Percentiles rank a stretch among this genome's conserved stretches.
Conservation (phyloP, 306 rosid species). For the Crotalaria pallida region DNA sequence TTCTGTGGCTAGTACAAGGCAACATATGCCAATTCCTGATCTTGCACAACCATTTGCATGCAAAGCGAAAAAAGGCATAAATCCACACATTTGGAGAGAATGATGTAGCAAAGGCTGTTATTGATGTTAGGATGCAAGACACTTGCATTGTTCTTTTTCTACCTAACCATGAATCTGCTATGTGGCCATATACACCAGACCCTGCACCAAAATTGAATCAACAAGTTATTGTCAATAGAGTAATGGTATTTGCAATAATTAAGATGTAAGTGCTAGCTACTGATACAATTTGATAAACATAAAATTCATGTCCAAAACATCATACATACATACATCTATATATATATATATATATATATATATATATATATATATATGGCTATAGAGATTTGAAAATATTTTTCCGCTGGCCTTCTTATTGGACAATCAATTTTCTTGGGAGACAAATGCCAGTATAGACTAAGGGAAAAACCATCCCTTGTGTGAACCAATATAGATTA, state of each 20-base stretch:
- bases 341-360: too few species aligned
- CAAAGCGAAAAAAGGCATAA: constrained; percentile 23
- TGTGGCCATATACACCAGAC: constrained; percentile 23
- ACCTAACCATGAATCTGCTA: constrained; percentile 27
- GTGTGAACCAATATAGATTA: background rate
- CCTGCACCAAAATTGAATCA: constrained; percentile 17
- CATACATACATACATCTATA: too few species aligned
- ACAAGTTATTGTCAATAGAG: background rate
- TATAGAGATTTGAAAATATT: background rate
- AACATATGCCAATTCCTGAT: constrained; percentile 29
- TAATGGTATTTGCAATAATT: too few species aligned
- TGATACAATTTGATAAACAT: background rate
- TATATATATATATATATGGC: too few species aligned
- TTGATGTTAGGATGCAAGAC: constrained; percentile 27
- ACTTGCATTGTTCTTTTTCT: constrained; percentile 23
- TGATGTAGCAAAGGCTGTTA: constrained; percentile 22
- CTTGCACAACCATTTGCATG: constrained; percentile 21
- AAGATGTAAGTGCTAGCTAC: too few species aligned
- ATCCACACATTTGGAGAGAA: constrained; percentile 19
- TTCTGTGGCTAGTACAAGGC: constrained; percentile 29
- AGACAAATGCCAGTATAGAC: background rate
- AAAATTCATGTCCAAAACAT: background rate
- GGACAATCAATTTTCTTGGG: background rate
- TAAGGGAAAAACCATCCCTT: background rate
- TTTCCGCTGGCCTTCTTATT: background rate